Conservation (phyloP, 108 stramenopile genomes). For the Discostella stelligeroides region DNA sequence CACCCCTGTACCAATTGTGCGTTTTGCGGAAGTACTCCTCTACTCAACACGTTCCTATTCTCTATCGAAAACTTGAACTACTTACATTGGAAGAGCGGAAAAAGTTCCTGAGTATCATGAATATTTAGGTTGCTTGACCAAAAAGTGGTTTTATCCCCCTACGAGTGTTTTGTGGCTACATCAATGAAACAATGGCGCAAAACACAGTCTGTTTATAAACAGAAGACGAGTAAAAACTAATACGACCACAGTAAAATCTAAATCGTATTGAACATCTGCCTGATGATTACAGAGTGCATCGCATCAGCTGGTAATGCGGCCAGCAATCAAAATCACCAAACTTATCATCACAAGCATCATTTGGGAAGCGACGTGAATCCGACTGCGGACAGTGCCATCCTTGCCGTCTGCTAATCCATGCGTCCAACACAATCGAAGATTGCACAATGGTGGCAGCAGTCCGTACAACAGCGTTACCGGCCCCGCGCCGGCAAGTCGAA, state of each 20-base stretch:
- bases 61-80: background rate
- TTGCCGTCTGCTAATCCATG: background rate
- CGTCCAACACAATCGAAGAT: conserved; percentile 28
- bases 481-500: conserved; percentile 31
- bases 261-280: too few relatives aligned
- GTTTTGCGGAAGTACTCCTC: background rate
- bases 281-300: background rate
- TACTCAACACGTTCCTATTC: background rate
- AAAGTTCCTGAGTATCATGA: conserved; percentile 29
- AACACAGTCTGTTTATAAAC: background rate
- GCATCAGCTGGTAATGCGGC: background rate
- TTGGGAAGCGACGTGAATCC: conserved; percentile 1
- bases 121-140: conserved; percentile 28
- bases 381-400: background rate
- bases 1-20: background rate
- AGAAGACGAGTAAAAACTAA: too few relatives aligned
- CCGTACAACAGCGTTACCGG: conserved; percentile 38
- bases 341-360: conserved; percentile 1
- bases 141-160: background rate
- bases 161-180: conserved; percentile 17
- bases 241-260: background rate
- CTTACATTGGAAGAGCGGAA: conserved; percentile 36
- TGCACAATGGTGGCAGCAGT: conserved; percentile 32
- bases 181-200: conserved; percentile 26
- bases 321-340: background rate